These are phyloP conservation scores for Pythium biforme DNA, from an alignment of 352 stramenopile species.

Conservation along the genomic window DNA sequence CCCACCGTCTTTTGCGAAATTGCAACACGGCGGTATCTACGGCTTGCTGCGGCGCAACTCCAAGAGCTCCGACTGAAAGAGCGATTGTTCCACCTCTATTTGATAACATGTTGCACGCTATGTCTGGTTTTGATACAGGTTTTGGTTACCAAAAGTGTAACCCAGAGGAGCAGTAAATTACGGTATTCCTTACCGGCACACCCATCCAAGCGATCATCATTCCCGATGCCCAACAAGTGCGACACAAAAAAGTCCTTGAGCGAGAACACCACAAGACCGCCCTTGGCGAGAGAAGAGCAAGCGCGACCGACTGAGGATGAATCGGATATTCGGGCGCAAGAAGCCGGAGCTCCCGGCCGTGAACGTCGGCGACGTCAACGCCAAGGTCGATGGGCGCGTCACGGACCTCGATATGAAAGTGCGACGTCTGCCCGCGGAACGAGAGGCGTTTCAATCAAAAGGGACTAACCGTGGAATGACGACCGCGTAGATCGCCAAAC, in stretches of 20 bases:
- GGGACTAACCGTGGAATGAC: background rate
- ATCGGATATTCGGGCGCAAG: constrained; percentile 87
- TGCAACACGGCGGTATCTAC: constrained; percentile 74
- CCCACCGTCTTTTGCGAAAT: constrained; percentile 38
- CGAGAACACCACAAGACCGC: background rate
- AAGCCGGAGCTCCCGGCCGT: constrained; percentile 64
- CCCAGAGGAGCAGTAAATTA: no score
- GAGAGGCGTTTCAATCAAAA: background rate
- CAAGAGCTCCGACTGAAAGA: constrained; percentile 8
- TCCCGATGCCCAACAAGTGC: no score
- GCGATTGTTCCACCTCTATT: background rate
- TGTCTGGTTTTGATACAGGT: no score
- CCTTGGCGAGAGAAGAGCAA: constrained; percentile 22
- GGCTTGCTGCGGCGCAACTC: constrained; percentile 48
- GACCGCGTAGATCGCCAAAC: constrained; percentile 60
- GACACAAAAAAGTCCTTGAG: no score
- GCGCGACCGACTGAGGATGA: constrained; percentile 38
- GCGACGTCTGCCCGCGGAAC: background rate
- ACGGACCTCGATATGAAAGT: constrained; percentile 84
- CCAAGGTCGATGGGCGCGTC: constrained; percentile 69
- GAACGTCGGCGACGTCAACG: constrained; percentile 80
- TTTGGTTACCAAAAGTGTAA: no score
- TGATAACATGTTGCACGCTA: no score
- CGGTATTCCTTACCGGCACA: no score
- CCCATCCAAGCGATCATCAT: no score